These are phyloP conservation scores for Jamesozyma jinghongensis DNA, from an alignment of 805 yeast species.

Conservation along the genomic window DNA sequence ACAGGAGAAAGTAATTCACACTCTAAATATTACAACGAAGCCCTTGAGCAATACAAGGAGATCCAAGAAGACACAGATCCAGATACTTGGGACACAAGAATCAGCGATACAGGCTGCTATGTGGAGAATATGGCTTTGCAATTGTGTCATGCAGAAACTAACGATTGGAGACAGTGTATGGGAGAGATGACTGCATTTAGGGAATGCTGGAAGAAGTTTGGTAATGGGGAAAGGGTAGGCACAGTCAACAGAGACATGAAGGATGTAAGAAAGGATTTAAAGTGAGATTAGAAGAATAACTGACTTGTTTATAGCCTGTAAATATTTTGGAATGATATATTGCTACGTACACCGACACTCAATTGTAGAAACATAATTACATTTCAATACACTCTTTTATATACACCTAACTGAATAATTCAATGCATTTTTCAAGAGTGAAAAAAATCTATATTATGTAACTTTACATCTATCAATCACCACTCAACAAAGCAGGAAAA, in stretches of 20 bases:
- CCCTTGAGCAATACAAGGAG: conserved; percentile 25
- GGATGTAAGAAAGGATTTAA: not conserved
- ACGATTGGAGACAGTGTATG: conserved; percentile 71
- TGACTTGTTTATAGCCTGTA: not conserved
- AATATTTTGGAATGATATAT: too few species aligned
- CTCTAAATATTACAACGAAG: conserved; percentile 24
- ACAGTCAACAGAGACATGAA: conserved; percentile 21
- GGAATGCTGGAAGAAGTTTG: conserved; percentile 52
- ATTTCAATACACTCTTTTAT: too few species aligned
- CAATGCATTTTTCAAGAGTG: too few species aligned
- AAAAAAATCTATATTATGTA: too few species aligned
- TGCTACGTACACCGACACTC: too few species aligned
- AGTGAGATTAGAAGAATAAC: too few species aligned
- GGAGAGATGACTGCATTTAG: conserved; percentile 56
- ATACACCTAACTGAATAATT: too few species aligned
- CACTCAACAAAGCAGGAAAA: conserved; percentile 1
- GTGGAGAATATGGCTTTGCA: conserved; percentile 63
- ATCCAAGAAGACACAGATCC: conserved; percentile 48
- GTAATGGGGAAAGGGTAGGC: conserved; percentile 41
- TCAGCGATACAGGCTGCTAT: conserved; percentile 63
- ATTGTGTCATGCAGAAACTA: conserved; percentile 71
- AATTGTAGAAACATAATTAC: too few species aligned
- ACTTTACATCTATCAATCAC: not conserved
- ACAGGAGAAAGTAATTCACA: not conserved
- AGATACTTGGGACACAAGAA: conserved; percentile 65